Evolutionary conservation across 345 rosid genomes (phyloP).

Genomic region (Combretum micranthum): DNA sequence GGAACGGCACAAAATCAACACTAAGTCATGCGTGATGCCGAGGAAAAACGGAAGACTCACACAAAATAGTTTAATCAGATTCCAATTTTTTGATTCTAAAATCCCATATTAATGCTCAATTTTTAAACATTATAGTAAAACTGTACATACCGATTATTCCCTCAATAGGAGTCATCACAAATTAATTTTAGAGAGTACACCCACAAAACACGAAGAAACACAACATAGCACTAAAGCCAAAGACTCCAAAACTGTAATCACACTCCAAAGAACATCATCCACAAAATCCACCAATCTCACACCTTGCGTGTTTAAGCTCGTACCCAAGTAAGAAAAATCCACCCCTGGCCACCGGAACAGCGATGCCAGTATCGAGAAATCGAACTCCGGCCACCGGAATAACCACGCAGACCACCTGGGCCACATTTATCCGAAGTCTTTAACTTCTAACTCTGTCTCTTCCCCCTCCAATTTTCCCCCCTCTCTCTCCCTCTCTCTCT

Average conservation of each 20-base stretch:
- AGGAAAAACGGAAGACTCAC: too few relatives aligned
- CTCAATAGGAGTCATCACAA: background rate
- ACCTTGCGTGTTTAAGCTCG: slow-evolving; percentile 12
- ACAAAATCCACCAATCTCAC: slow-evolving; percentile 31
- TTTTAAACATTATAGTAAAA: background rate
- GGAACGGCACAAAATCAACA: too few relatives aligned
- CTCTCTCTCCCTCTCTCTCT: slow-evolving; percentile 16
- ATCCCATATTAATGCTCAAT: background rate
- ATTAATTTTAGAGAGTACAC: slow-evolving; percentile 48
- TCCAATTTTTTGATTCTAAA: too few relatives aligned
- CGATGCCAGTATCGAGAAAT: slow-evolving; percentile 26
- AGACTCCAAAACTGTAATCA: slow-evolving; percentile 60
- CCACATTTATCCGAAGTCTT: background rate
- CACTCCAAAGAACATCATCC: slow-evolving; percentile 56
- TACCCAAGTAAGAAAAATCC: slow-evolving; percentile 32
- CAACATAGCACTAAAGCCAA: slow-evolving; percentile 55
- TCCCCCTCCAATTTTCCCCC: slow-evolving; percentile 7
- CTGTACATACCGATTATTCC: too few relatives aligned
- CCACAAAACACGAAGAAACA: slow-evolving; percentile 78
- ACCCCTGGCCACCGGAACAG: slow-evolving; percentile 63
- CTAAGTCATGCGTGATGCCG: too few relatives aligned
- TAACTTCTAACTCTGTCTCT: slow-evolving; percentile 10
- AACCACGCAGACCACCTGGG: slow-evolving; percentile 5
- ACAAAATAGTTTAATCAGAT: too few relatives aligned
- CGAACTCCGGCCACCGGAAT: slow-evolving; percentile 51